Base-by-base conservation (phyloP, 805 yeast species). In the Ogataea allantospora region DNA sequence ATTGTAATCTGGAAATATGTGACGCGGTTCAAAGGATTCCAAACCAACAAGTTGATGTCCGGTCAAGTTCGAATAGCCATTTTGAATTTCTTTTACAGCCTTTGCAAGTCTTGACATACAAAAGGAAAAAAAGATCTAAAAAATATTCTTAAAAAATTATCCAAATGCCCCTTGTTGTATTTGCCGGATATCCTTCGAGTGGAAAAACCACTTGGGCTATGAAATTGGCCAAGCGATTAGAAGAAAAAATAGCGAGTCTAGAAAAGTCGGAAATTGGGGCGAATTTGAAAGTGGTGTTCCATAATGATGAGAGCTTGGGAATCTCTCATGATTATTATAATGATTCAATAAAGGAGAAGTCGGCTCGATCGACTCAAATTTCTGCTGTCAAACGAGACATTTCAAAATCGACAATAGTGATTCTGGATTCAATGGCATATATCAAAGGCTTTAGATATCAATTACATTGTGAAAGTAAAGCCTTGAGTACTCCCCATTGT, bases 371-470 rank as follows among this genome's bases (percentile, higher is more conserved):
- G 0, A 72, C 76, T 18, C 95, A 89, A 52, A 80, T 89, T 65
- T 77, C 95, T 0, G 96, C 95, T 0, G 93, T 91, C 12, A 87
- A 88, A 53, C 71, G 97, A 47, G 87, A 83, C 46, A 61, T 93
- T 3, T 70, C 84, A 1, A 71, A 80, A 26, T 67, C 73, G 20
- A 80, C 76, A 14, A 71, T 93, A 19, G 97, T 93, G 1, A 78
- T 93, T 12, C 69, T 93, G 36, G 99, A 93, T 58, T 77, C 93
- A 2, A 68, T 88, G 52, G 80, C 86, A 27, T 93, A 93, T 58
- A 93, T 93, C 53, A 93, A 93, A 57, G 99, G 99, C 0, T 88
- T 89, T 59, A 69, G 99, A 43, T 93, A 93, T 62, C 99, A 93
- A 62, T 68, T 93, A 36, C 88, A 78, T 59, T 89, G 97, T 61